Evolutionary conservation across 768 basidiomycete species (phyloP).

Genomic region (Mycena capillaripes): DNA sequence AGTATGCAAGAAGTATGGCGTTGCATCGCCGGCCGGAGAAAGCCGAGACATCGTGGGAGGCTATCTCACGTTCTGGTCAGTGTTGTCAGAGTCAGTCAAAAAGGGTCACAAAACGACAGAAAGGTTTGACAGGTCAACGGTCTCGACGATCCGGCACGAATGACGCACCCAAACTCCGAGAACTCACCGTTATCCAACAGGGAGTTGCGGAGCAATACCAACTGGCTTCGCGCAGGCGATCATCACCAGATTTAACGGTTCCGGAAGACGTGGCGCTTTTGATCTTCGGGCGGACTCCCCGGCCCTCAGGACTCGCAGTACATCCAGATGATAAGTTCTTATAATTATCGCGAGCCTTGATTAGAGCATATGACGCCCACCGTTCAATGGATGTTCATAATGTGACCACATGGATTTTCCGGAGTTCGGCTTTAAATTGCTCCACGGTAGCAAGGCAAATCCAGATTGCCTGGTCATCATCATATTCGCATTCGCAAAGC

Average conservation of each 20-base stretch:
- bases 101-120: too few species aligned
- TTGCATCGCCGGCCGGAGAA: too few species aligned
- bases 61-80: too few species aligned
- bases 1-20: too few species aligned
- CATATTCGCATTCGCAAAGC: conserved; percentile 39
- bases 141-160: not conserved
- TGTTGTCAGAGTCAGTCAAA: too few species aligned
- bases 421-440: conserved; percentile 29
- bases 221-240: conserved; percentile 3
- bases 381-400: not conserved
- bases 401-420: not conserved
- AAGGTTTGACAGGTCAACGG: too few species aligned
- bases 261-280: conserved; percentile 5
- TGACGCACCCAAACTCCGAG: conserved; percentile 1
- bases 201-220: not conserved
- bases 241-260: conserved; percentile 4
- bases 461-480: not conserved
- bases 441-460: not conserved
- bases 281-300: not conserved
- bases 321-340: not conserved
- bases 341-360: not conserved
- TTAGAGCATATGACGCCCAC: conserved; percentile 24
- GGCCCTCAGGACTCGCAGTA: not conserved
- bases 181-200: conserved; percentile 8
- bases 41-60: too few species aligned